Percentiles rank a stretch among this genome's conserved stretches.
Conservation (phyloP, 805 yeast genomes). For the Metschnikowia santaceciliae region DNA sequence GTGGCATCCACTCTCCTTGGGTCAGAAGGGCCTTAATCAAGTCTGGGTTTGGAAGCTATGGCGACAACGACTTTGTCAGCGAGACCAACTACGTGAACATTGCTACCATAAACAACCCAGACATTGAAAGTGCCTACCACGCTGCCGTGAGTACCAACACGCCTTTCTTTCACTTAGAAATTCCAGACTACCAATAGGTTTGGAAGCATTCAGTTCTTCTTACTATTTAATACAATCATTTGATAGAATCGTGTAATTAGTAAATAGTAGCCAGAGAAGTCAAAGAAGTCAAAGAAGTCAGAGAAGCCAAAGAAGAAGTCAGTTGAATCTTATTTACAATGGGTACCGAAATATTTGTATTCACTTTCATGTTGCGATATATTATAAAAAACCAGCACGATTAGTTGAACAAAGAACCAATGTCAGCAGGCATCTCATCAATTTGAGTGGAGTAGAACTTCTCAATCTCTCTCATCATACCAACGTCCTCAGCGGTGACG, state of each 20-base stretch:
- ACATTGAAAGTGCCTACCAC: slow-evolving; percentile 37
- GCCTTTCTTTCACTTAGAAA: slow-evolving; percentile 75
- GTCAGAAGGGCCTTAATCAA: slow-evolving; percentile 68
- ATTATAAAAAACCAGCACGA: slow-evolving; percentile 1
- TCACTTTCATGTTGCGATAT: slow-evolving; percentile 1
- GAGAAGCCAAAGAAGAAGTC: neutral
- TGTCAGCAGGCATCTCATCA: slow-evolving; percentile 85
- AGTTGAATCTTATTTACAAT: neutral
- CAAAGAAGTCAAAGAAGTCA: neutral
- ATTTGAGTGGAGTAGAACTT: slow-evolving; percentile 85
- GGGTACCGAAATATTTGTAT: neutral
- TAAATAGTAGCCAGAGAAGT: no score
- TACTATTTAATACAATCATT: neutral
- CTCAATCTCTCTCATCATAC: slow-evolving; percentile 79
- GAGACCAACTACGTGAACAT: slow-evolving; percentile 40
- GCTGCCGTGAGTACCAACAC: slow-evolving; percentile 63
- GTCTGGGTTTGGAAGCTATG: slow-evolving; percentile 71
- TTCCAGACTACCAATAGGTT: slow-evolving; percentile 49
- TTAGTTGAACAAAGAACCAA: slow-evolving; percentile 48
- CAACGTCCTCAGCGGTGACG: slow-evolving; percentile 74
- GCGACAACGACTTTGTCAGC: slow-evolving; percentile 37
- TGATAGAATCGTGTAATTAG: no score
- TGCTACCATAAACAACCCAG: slow-evolving; percentile 26
- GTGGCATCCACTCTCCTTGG: slow-evolving; percentile 86
- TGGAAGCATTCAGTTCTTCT: neutral